These are phyloP conservation scores for Daldinia loculata DNA, from an alignment of 495 filamentous ascomycete genomes.

Conservation along the genomic window DNA sequence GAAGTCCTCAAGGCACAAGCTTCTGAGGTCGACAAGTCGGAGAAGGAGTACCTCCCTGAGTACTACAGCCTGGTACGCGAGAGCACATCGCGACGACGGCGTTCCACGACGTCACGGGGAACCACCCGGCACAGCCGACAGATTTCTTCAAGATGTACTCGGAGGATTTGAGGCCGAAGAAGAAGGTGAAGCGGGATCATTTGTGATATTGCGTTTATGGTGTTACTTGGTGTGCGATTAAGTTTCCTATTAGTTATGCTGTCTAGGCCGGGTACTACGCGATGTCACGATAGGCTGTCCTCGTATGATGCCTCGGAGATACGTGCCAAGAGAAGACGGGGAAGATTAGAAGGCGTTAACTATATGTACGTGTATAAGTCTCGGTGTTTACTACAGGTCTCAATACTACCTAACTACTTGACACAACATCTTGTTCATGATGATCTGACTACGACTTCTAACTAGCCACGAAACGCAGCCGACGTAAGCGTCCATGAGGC, in stretches of 20 bases:
- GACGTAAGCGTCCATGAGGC: neutral
- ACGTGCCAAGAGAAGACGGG: too few species aligned
- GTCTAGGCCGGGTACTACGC: too few species aligned
- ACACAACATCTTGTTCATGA: neutral
- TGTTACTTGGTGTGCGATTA: too few species aligned
- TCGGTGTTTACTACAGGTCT: too few species aligned
- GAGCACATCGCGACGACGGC: too few species aligned
- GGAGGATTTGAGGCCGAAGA: neutral
- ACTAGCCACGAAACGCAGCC: neutral
- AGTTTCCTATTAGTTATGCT: too few species aligned
- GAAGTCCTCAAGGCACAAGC: slow-evolving; percentile 1
- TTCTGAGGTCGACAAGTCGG: neutral
- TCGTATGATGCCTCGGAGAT: too few species aligned
- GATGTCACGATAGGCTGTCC: too few species aligned
- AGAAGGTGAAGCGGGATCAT: neutral
- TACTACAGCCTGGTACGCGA: neutral
- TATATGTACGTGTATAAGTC: too few species aligned
- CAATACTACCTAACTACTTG: neutral
- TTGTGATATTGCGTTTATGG: neutral
- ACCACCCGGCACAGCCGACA: neutral
- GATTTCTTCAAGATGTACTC: neutral
- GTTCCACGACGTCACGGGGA: slow-evolving; percentile 13
- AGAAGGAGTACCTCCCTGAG: neutral
- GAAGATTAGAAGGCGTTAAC: neutral
- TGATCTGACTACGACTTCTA: neutral